phyloP scores from a whole-genome alignment of 1,139 yeast genomes.

The Yamadazyma conglobata region DNA sequence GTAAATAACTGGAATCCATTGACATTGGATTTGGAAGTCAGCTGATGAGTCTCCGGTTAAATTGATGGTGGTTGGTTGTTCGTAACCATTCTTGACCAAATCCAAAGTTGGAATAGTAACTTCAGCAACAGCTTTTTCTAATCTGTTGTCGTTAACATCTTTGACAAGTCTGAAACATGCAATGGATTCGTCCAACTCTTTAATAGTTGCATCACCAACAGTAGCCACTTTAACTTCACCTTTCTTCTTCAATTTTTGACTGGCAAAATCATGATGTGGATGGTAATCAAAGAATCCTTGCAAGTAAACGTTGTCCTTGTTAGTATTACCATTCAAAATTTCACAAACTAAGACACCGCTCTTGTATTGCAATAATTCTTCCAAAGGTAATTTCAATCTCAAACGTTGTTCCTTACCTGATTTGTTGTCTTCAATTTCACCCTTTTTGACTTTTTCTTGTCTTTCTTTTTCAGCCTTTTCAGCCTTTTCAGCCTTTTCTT shows the following conservation, averaged over 20 bases:
- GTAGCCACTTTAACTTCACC: conserved; percentile 42
- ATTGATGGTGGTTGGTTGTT: conserved; percentile 47
- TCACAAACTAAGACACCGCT: conserved; percentile 78
- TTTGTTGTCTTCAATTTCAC: conserved; percentile 33
- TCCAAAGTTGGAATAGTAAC: conserved; percentile 64
- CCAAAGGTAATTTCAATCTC: conserved; percentile 58
- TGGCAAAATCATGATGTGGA: conserved; percentile 57
- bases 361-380: conserved; percentile 57
- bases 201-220: conserved; percentile 70
- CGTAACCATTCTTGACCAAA: conserved; percentile 62
- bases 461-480: conserved; percentile 20
- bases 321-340: conserved; percentile 54
- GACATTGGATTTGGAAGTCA: conserved; percentile 57
- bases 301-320: conserved; percentile 54
- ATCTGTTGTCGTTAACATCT: conserved; percentile 49
- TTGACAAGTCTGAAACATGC: conserved; percentile 60
- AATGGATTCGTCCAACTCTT: conserved; percentile 73
- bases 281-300: conserved; percentile 75
- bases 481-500: conserved; percentile 18
- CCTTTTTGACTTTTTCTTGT: conserved; percentile 15
- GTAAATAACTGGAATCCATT: conserved; percentile 73
- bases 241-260: conserved; percentile 43
- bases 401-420: conserved; percentile 32
- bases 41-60: conserved; percentile 45
- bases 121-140: conserved; percentile 61